A percentile compares a stretch with the other conserved stretches of the same genome.
phyloP scores from a whole-genome alignment of 495 filamentous ascomycete genomes.

The Aspergillus heteromorphus region DNA sequence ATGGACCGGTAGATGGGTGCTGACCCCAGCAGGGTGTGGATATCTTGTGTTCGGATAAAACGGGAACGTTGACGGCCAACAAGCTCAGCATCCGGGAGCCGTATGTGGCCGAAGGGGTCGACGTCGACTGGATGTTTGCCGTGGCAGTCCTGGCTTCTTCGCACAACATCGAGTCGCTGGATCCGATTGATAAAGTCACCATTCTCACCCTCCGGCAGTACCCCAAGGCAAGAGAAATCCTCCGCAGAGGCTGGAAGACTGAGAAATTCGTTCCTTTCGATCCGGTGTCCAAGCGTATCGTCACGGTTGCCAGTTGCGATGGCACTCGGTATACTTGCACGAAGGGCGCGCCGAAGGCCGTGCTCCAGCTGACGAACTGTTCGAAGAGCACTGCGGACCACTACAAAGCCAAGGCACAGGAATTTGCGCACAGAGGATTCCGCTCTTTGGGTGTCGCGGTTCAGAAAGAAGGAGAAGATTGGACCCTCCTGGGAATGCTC shows the following conservation, averaged over 20 bases:
- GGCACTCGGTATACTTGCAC: slow-evolving; percentile 61
- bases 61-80: slow-evolving; percentile 64
- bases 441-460: slow-evolving; percentile 68
- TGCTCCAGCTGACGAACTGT: slow-evolving; percentile 59
- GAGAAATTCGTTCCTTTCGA: slow-evolving; percentile 69
- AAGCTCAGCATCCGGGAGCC: slow-evolving; percentile 66
- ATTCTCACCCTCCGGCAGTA: slow-evolving; percentile 62
- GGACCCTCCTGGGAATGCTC: slow-evolving; percentile 65
- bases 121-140: slow-evolving; percentile 73
- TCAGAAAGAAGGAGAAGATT: slow-evolving; percentile 55
- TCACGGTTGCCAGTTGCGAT: slow-evolving; percentile 54
- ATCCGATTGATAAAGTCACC: slow-evolving; percentile 71
- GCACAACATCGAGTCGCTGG: slow-evolving; percentile 66
- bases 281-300: slow-evolving; percentile 71
- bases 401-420: slow-evolving; percentile 61
- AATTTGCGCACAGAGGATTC: slow-evolving; percentile 71
- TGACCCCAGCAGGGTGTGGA: slow-evolving; percentile 62
- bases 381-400: slow-evolving; percentile 52
- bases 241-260: slow-evolving; percentile 61
- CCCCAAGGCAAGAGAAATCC: slow-evolving; percentile 59
- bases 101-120: slow-evolving; percentile 65
- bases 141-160: slow-evolving; percentile 67
- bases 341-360: slow-evolving; percentile 68
- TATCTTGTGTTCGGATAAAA: slow-evolving; percentile 97
- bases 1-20: not conserved